These are phyloP conservation scores for Oryza longistaminata DNA, from an alignment of 176 grass and related monocot genomes.

Conservation along the genomic window DNA sequence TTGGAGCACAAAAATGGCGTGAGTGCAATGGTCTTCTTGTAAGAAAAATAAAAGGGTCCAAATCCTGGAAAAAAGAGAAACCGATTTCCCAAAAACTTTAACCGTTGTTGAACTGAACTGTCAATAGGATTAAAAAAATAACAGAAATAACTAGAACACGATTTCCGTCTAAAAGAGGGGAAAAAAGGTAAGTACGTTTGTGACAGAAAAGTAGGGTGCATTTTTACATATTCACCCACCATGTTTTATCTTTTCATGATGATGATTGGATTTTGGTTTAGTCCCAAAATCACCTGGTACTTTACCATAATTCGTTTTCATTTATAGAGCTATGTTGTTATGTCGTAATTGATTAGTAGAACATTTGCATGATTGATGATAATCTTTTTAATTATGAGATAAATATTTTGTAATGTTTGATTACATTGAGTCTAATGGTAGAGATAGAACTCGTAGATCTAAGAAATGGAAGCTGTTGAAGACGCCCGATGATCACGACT, in stretches of 20 bases:
- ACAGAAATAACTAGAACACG: constrained; percentile 9
- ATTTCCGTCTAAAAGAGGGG: not conserved
- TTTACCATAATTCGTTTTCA: constrained; percentile 4
- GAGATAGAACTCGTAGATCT: not conserved
- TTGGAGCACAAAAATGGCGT: constrained; percentile 32
- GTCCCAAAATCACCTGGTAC: not conserved
- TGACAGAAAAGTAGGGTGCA: not conserved
- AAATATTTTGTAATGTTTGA: not conserved
- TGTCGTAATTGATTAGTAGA: no score
- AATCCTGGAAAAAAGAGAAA: not conserved
- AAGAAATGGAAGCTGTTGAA: not conserved
- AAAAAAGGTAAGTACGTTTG: constrained; percentile 1
- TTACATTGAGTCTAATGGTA: not conserved
- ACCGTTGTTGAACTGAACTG: constrained; percentile 3
- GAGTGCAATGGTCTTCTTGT: not conserved
- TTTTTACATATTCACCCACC: constrained; percentile 25
- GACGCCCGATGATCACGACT: no score
- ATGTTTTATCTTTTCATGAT: not conserved
- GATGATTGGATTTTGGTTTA: no score
- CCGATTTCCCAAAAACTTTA: constrained; percentile 29
- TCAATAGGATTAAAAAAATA: constrained; percentile 14
- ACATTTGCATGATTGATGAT: not conserved
- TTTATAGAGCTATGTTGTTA: not conserved
- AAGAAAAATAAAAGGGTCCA: not conserved
- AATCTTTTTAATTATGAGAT: not conserved